A percentile compares a stretch with the other conserved stretches of the same genome.
phyloP scores from a whole-genome alignment of 2,329 filamentous ascomycete genomes.

The Epicoccum nigrum region DNA sequence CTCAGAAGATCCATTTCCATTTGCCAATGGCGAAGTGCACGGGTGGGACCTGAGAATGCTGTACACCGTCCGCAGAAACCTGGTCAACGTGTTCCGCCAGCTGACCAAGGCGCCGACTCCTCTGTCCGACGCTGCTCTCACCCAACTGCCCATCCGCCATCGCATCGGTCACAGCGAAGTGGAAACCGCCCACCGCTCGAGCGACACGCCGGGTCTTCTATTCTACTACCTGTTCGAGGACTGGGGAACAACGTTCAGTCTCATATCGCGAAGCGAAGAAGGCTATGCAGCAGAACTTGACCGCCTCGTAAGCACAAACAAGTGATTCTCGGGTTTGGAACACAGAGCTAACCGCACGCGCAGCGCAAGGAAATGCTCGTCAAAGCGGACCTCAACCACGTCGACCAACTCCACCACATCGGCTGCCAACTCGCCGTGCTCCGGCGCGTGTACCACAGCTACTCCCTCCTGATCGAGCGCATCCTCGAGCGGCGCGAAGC shows the following conservation, averaged over 20 bases:
- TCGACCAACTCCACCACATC: constrained; percentile 63
- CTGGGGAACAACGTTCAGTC: constrained; percentile 64
- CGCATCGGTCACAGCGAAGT: constrained; percentile 53
- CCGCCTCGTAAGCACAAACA: constrained; percentile 52
- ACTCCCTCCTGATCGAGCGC: constrained; percentile 65
- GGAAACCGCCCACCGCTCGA: constrained; percentile 54
- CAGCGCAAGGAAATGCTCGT: constrained; percentile 62
- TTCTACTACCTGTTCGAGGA: constrained; percentile 74
- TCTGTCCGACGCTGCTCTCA: constrained; percentile 48
- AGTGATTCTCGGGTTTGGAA: rapidly evolving
- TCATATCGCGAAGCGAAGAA: constrained; percentile 58
- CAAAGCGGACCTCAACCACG: constrained; percentile 53
- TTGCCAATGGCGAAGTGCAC: constrained; percentile 44
- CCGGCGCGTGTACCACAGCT: constrained; percentile 65
- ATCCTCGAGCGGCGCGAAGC: constrained; percentile 57
- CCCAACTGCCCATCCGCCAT: constrained; percentile 53
- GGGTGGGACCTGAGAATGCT: constrained; percentile 54
- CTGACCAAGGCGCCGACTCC: constrained; percentile 61
- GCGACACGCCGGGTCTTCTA: constrained; percentile 64
- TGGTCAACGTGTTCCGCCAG: constrained; percentile 66
- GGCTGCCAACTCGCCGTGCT: constrained; percentile 66
- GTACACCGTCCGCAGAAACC: constrained; percentile 62
- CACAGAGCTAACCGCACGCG: constrained; percentile 7
- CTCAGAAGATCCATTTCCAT: constrained; percentile 63
- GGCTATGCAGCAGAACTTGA: constrained; percentile 57